Conservation (phyloP, 208 protist species). For the Phytomonas sp. region DNA sequence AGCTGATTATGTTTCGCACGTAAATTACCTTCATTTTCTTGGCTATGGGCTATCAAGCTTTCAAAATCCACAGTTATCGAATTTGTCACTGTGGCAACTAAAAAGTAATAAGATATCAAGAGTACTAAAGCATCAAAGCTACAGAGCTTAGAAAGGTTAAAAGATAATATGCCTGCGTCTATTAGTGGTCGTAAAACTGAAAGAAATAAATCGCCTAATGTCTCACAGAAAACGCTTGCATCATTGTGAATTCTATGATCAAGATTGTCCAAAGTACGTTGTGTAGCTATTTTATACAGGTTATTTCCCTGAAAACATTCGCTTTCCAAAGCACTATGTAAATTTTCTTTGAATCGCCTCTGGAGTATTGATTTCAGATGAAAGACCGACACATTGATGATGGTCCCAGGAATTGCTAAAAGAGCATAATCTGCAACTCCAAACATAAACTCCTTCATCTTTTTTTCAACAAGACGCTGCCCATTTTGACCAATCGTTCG, state of each 20-base stretch:
- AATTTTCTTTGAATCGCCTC: conserved; percentile 47
- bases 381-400: conserved; percentile 47
- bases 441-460: conserved; percentile 54
- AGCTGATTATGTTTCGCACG: conserved; percentile 74
- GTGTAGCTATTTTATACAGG: neutral
- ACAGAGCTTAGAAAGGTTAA: conserved; percentile 39
- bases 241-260: conserved; percentile 74
- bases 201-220: conserved; percentile 57
- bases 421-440: conserved; percentile 55
- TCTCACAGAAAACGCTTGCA: conserved; percentile 64
- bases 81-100: conserved; percentile 49
- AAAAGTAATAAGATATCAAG: conserved; percentile 67
- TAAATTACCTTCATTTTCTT: conserved; percentile 77
- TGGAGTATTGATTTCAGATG: conserved; percentile 68
- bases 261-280: conserved; percentile 49
- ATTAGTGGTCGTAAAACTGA: conserved; percentile 70
- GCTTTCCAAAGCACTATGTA: conserved; percentile 49
- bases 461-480: conserved; percentile 44
- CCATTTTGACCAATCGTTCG: conserved; percentile 38
- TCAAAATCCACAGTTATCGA: conserved; percentile 66
- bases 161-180: conserved; percentile 70
- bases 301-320: conserved; percentile 27
- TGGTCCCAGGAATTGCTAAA: conserved; percentile 55
- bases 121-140: conserved; percentile 44
- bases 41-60: conserved; percentile 42